Evolutionary conservation across 1,284 basidiomycete genomes (phyloP).

Genomic region (Sporisorium iseilematis-ciliati): DNA sequence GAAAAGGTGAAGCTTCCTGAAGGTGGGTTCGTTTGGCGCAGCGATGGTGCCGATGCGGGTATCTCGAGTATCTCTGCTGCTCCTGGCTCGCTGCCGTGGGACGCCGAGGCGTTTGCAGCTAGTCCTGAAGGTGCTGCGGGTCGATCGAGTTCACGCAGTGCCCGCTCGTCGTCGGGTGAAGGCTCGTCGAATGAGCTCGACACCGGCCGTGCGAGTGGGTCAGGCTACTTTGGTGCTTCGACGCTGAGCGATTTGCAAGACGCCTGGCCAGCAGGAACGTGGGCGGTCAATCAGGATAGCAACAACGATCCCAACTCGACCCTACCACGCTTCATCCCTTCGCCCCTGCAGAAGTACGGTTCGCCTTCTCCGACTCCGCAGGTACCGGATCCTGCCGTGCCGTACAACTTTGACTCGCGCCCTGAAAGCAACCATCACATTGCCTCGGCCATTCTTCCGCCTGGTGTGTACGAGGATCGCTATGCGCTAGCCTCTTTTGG

Average conservation of each 20-base stretch:
- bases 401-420: slow-evolving; percentile 38
- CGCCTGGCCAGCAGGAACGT: slow-evolving; percentile 45
- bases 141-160: slow-evolving; percentile 28
- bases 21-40: slow-evolving; percentile 58
- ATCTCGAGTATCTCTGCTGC: slow-evolving; percentile 26
- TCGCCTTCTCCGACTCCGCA: slow-evolving; percentile 36
- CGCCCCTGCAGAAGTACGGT: slow-evolving; percentile 39
- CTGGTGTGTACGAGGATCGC: slow-evolving; percentile 54
- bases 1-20: slow-evolving; percentile 52
- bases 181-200: slow-evolving; percentile 41
- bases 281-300: slow-evolving; percentile 43
- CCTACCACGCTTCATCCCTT: slow-evolving; percentile 44
- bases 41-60: slow-evolving; percentile 43
- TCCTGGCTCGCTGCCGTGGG: slow-evolving; percentile 41
- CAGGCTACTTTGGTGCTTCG: slow-evolving; percentile 37
- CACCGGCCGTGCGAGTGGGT: slow-evolving; percentile 10
- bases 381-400: slow-evolving; percentile 10
- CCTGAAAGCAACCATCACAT: slow-evolving; percentile 14
- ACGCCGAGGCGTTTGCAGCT: slow-evolving; percentile 41
- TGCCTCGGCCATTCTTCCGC: slow-evolving; percentile 41
- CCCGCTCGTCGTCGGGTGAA: slow-evolving; percentile 35
- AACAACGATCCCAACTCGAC: slow-evolving; percentile 29
- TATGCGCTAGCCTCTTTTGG: slow-evolving; percentile 56
- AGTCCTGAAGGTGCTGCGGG: slow-evolving; percentile 21
- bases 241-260: slow-evolving; percentile 49